phyloP scores from a whole-genome alignment of 1,284 basidiomycete genomes.

The Clitocybe nebularis region DNA sequence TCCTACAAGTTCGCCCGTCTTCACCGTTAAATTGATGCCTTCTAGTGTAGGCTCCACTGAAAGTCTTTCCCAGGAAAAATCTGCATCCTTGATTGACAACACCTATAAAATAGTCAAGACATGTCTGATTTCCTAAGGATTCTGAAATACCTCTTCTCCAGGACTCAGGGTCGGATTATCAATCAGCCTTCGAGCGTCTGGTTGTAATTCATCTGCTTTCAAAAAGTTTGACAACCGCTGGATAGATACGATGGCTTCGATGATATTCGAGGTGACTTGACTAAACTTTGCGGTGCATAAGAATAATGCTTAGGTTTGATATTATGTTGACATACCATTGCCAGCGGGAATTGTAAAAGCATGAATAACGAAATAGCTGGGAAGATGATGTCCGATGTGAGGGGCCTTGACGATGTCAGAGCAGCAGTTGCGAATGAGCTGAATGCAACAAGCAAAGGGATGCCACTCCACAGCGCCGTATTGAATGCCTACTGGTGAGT shows the following conservation, averaged over 20 bases:
- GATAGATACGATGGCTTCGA: slow-evolving; percentile 86
- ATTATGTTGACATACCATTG: slow-evolving; percentile 74
- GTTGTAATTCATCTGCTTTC: slow-evolving; percentile 76
- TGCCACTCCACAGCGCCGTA: slow-evolving; percentile 61
- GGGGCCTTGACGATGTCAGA: slow-evolving; percentile 59
- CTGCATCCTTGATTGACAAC: slow-evolving; percentile 67
- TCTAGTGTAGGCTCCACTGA: slow-evolving; percentile 64
- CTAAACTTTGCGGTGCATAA: slow-evolving; percentile 43
- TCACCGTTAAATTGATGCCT: slow-evolving; percentile 71
- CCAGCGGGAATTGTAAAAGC: slow-evolving; percentile 85
- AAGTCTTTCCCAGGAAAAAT: slow-evolving; percentile 75
- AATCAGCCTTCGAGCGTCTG: slow-evolving; percentile 59
- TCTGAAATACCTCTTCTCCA: slow-evolving; percentile 57
- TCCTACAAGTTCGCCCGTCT: slow-evolving; percentile 85
- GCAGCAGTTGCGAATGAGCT: slow-evolving; percentile 85
- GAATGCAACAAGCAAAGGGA: slow-evolving; percentile 81
- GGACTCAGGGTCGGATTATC: slow-evolving; percentile 38
- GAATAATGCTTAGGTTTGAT: slow-evolving; percentile 1
- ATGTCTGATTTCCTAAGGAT: neutral
- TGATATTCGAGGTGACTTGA: slow-evolving; percentile 71
- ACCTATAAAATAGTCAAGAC: slow-evolving; percentile 33
- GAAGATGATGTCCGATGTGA: slow-evolving; percentile 93
- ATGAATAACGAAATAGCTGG: slow-evolving; percentile 93
- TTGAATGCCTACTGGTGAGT: slow-evolving; percentile 45
- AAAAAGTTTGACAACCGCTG: slow-evolving; percentile 80